Evolutionary conservation across 306 rosid species (phyloP).

Genomic region (Hippophae rhamnoides): DNA sequence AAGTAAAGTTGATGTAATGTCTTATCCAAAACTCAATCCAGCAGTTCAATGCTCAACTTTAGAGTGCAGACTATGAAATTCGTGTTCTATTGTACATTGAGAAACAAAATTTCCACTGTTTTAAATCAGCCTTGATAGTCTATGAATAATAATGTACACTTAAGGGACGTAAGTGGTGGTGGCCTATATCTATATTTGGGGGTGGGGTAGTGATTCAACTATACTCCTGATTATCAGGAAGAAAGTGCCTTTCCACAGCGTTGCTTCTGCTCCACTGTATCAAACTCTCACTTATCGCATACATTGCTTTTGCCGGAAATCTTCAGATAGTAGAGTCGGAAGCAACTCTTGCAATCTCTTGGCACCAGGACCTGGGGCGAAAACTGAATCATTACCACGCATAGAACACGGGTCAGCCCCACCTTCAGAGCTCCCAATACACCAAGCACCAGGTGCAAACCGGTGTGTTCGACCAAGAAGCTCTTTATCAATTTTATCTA

Average conservation of each 20-base stretch:
- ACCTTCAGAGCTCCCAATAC: constrained; percentile 43
- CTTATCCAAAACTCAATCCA: no score
- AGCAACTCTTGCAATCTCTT: constrained; percentile 53
- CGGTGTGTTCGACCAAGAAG: constrained; percentile 56
- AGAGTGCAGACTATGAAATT: no score
- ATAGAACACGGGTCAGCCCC: constrained; percentile 72
- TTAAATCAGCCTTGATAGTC: constrained; percentile 26
- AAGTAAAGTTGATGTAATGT: no score
- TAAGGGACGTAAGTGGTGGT: background rate
- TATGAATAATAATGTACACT: constrained; percentile 54
- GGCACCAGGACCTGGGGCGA: constrained; percentile 74
- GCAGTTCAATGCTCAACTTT: no score
- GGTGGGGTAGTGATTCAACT: no score
- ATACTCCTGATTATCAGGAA: no score
- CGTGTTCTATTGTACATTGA: background rate
- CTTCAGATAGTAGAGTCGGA: constrained; percentile 50
- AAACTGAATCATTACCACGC: constrained; percentile 57
- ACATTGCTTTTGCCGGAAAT: constrained; percentile 56
- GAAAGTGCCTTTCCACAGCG: no score
- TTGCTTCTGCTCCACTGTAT: background rate
- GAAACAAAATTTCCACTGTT: constrained; percentile 31
- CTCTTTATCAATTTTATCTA: constrained; percentile 85
- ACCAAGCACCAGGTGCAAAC: constrained; percentile 89
- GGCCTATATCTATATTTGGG: no score
- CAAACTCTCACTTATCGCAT: constrained; percentile 34